Evolutionary conservation across 106 monocot species (phyloP), one percentile per base, ranked within the genome.

Genomic region (Acorus calamus): DNA sequence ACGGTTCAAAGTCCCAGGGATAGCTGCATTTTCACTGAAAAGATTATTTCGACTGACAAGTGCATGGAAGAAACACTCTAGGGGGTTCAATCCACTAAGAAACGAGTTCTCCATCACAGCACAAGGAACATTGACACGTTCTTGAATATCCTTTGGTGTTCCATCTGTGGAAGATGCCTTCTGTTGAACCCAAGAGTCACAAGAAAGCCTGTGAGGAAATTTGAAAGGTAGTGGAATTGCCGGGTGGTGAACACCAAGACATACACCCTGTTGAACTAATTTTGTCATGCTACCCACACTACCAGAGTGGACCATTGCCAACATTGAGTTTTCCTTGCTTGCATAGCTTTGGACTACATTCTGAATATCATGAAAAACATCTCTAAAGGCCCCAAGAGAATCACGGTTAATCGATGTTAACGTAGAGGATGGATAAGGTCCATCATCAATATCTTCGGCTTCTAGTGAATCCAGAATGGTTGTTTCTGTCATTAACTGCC

Each of bases 251-350:
- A 87, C 54, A 55, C 91, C 96, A n/a, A 96, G 57, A 75, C 91
- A 96, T 11, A 70, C 80, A 59, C 79, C 71, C 72, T 96, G 90
- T 28, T 96, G 90, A 62, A 80, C 77, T 61, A 87, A 64, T 67
- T 96, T 96, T 44, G 68, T 9, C 28, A 90, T 45, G 64, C 62
- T 90, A 3, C 89, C 89, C 71, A 90, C 87, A 67, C 94, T 96
- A 64, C 94, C 94, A 5, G 94, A 51, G 62, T 74, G 63, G 42
- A 90, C 76, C 94, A 96, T 96, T 53, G 72, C 74, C 42, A 96
- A 64, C 69, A 96, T 71, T 52, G 94, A 84, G 68, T 89, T 96
- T 12, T 76, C 82, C 62, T 66, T 79, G 6, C 53, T 58, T 55
- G 78, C 59, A 83, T 82, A 80, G 28, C 78, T 53, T 64, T 71